Conservation (phyloP, 2,329 filamentous ascomycete species). For the Fusarium sp. region DNA sequence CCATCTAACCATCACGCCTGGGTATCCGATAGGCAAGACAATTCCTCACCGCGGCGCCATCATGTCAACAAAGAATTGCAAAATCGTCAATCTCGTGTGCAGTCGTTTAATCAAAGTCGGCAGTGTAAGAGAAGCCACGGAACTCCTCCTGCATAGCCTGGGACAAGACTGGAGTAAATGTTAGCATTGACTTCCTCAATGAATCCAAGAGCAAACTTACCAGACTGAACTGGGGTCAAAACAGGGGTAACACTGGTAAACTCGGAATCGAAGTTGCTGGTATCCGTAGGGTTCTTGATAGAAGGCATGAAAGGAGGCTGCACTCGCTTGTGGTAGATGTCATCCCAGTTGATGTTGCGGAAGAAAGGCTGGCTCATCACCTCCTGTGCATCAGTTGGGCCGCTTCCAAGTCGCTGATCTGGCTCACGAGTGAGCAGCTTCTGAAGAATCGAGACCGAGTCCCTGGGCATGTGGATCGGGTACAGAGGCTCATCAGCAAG, state of each 20-base stretch:
- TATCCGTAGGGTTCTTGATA: slow-evolving; percentile 93
- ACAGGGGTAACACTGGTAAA: slow-evolving; percentile 99
- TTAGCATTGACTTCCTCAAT: slow-evolving; percentile 37
- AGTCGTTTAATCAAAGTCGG: slow-evolving; percentile 78
- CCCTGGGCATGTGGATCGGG: slow-evolving; percentile 97
- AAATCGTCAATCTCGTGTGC: slow-evolving; percentile 35
- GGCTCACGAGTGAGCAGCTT: slow-evolving; percentile 97
- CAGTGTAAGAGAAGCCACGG: slow-evolving; percentile 97
- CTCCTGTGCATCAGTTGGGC: slow-evolving; percentile 96
- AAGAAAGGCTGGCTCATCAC: slow-evolving; percentile 99
- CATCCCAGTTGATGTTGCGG: slow-evolving; percentile 97
- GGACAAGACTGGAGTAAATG: slow-evolving; percentile 75
- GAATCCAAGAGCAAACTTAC: slow-evolving; percentile 65
- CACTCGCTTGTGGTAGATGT: slow-evolving; percentile 95
- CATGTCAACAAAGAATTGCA: slow-evolving; percentile 35
- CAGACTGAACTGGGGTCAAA: slow-evolving; percentile 94
- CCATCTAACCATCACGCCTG: slow-evolving; percentile 41
- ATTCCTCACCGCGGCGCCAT: slow-evolving; percentile 40
- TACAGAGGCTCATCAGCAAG: slow-evolving; percentile 97
- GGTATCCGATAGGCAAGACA: slow-evolving; percentile 45
- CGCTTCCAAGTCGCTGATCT: slow-evolving; percentile 90
- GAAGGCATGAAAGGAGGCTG: slow-evolving; percentile 88
- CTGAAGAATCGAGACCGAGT: slow-evolving; percentile 96
- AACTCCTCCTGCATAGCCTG: slow-evolving; percentile 99
- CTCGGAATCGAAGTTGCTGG: slow-evolving; percentile 99